These are phyloP conservation scores for Coniosporium tulheliwenetii DNA, from an alignment of 2,329 filamentous ascomycete genomes.

Conservation along the genomic window DNA sequence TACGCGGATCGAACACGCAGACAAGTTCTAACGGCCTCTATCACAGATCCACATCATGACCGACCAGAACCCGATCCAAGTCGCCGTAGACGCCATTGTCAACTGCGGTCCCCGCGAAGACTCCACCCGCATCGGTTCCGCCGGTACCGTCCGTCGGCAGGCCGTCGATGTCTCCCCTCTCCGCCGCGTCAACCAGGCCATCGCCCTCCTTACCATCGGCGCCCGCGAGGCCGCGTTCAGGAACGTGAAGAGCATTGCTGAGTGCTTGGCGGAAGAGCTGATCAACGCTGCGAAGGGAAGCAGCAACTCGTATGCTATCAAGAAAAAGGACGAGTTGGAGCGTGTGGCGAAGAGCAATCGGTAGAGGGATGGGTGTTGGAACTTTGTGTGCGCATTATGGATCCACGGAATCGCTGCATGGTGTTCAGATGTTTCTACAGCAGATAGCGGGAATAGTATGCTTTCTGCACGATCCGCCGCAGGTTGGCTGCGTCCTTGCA, in stretches of 20 bases:
- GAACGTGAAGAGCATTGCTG: slow-evolving; percentile 99
- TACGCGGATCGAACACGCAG: not conserved
- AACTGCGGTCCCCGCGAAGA: slow-evolving; percentile 99
- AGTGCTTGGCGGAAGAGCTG: slow-evolving; percentile 98
- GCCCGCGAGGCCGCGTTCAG: slow-evolving; percentile 98
- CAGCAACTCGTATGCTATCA: slow-evolving; percentile 99
- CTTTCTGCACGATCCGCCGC: not conserved
- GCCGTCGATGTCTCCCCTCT: slow-evolving; percentile 99
- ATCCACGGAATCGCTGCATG: not conserved
- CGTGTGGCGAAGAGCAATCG: slow-evolving; percentile 99
- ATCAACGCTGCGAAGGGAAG: slow-evolving; percentile 99
- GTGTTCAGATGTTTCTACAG: not conserved
- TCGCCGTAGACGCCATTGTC: slow-evolving; percentile 98
- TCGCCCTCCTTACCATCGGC: slow-evolving; percentile 96
- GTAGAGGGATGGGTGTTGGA: slow-evolving; percentile 45
- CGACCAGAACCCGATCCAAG: slow-evolving; percentile 99
- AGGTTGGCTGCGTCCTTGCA: too few species aligned
- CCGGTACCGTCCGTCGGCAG: slow-evolving; percentile 98
- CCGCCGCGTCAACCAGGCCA: slow-evolving; percentile 99
- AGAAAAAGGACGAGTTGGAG: slow-evolving; percentile 99
- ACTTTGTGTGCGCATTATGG: not conserved
- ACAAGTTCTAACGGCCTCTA: not conserved
- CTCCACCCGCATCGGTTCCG: slow-evolving; percentile 97
- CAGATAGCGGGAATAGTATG: not conserved
- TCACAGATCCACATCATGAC: slow-evolving; percentile 98